Base-by-base conservation (phyloP, 345 rosid species). In the Arabis hirsuta region DNA sequence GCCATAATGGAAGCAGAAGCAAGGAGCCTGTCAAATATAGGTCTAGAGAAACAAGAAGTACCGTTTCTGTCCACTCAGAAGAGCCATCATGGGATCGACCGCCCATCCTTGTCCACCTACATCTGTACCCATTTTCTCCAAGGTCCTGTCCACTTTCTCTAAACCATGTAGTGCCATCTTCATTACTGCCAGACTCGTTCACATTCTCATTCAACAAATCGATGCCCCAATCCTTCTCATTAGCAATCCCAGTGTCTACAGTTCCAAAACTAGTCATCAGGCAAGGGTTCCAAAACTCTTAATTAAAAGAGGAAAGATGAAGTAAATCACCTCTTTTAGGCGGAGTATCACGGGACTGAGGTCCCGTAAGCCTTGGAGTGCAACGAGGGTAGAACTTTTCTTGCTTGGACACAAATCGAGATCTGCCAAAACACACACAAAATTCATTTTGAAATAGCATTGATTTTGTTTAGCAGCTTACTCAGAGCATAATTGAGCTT, bases 21-120 rank as follows among this genome's bases (percentile, higher is more conserved):
- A 66, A 27, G 58, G 10, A 73, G 9, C n/a, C n/a, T 22, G 70
- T 50, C 47, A 71, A 63, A 44, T 26, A 56, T 43, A 67, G 61
- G 55, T 47, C 29, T 22, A 64, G 50, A 55, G 72, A 73, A 76
- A 56, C 12, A 61, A 34, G 26, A 26, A 67, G 47, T 88, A 95
- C 99, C 93, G 66, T 91, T 86, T 91, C 99, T 67, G 88, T 87
- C 99, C 99, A 95, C 71, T 91, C 96, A 4, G 96, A 88, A 61
- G 90, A 86, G 71, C 80, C 86, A 58, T 89, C 99, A 71, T 81
- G 80, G 53, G 91, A 88, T 32, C 48, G 87, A 68, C 97, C 97
- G 2, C 99, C 99, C 99, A 95, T 95, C 81, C 88, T 89, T 27
- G 96, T 71, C 99, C 99, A 89, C 80, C 97, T 86, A 84, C 99